Evolutionary conservation across 495 filamentous ascomycete genomes (phyloP).

Genomic region (Penicillium waksmanii): DNA sequence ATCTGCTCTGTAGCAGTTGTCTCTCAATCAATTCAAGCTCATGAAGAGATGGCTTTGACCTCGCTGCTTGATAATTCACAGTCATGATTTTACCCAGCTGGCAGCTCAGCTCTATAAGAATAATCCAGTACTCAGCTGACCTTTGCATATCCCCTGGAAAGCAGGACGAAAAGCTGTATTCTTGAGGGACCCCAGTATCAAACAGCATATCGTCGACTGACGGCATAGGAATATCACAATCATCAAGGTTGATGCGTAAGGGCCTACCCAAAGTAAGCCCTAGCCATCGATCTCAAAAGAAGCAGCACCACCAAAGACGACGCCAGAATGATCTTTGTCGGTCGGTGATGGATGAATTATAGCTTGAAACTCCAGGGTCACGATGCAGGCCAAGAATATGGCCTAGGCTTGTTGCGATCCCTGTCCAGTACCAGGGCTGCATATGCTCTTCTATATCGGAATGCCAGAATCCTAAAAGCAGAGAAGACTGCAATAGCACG

Average conservation of each 20-base stretch:
- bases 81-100: slow-evolving; percentile 29
- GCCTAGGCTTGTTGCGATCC: slow-evolving; percentile 37
- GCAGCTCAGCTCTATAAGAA: slow-evolving; percentile 30
- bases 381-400: slow-evolving; percentile 42
- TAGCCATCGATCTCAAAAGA: slow-evolving; percentile 45
- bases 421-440: slow-evolving; percentile 44
- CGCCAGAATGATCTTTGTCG: slow-evolving; percentile 39
- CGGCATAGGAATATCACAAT: slow-evolving; percentile 37
- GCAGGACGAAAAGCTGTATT: slow-evolving; percentile 8
- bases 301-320: slow-evolving; percentile 46
- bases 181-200: slow-evolving; percentile 26
- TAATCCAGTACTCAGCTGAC: slow-evolving; percentile 36
- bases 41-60: slow-evolving; percentile 14
- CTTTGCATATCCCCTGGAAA: slow-evolving; percentile 28
- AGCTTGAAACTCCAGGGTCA: slow-evolving; percentile 19
- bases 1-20: slow-evolving; percentile 17
- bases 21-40: slow-evolving; percentile 33
- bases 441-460: slow-evolving; percentile 41
- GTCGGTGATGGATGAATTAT: slow-evolving; percentile 25
- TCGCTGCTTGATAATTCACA: slow-evolving; percentile 24
- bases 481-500: slow-evolving; percentile 41
- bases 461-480: slow-evolving; percentile 45
- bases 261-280: slow-evolving; percentile 40
- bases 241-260: slow-evolving; percentile 39
- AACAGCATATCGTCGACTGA: slow-evolving; percentile 30